Evolutionary conservation across 2,329 filamentous ascomycete species (phyloP), one percentile per base, ranked within the genome.

Genomic region (Alternaria brassicicola): DNA sequence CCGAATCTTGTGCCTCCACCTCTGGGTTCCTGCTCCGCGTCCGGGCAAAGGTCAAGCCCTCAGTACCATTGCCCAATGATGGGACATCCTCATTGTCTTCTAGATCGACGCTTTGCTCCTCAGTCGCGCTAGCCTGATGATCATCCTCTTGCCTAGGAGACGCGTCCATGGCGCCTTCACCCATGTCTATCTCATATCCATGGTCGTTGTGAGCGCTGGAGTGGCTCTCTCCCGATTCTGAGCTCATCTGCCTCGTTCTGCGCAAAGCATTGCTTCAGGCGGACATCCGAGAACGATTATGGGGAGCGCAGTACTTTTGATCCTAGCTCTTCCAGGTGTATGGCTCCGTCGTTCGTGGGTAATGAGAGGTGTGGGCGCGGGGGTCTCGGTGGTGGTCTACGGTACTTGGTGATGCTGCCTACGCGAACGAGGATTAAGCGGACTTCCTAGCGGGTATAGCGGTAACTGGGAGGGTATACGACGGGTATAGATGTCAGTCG

Each of bases 161-260:
- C 26, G n/a, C 35, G 15, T 45, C 23, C 13, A 25, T 23, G 3
- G 42, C 47, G 57, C 38, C 41, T 26, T 86, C 84, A 70, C 77
- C 67, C 55, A 77, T 69, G 57, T 79, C 73, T 63, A 79, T 53
- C 25, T 52, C 55, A 26, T 63, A 60, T 45, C 60, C 61, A 33
- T 66, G 46, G 31, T 59, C 79, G 72, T 84, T 83, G 76, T 81
- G 80, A 80, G 80, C 85, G 80, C 85, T 85, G 78, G 83, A 83
- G 76, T 86, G 82, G 78, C 80, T 85, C 81, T 84, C 85, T 81
- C 83, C 83, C 78, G 82, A 83, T 82, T 82, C 85, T 82, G 85
- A 87, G 86, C 86, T 90, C 88, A 91, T 91, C 82, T 82, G 84
- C 83, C 78, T 78, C 73, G 75, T 75, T 70, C 73, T 72, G 71